Base-by-base conservation (phyloP, 352 stramenopile species). In the Pythium pyrilobum region DNA sequence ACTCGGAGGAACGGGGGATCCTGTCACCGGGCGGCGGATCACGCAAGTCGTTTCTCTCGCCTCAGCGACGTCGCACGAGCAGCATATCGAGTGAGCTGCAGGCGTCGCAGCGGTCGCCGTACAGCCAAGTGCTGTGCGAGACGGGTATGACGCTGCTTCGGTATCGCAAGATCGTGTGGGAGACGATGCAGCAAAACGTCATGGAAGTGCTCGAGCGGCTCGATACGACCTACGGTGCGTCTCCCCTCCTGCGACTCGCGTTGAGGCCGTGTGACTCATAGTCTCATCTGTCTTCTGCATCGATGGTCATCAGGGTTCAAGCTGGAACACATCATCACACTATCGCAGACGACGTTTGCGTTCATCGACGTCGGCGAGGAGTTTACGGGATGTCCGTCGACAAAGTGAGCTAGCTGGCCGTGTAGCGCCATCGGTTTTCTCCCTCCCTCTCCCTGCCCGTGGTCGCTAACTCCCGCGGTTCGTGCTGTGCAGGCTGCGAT, bases 281-380 rank as follows among this genome's bases (percentile, higher is more conserved):
- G 10, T 1, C 28, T 15, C 0, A 13, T 21, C 5, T 32, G 6
- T 20, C n/a, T n/a, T 3, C 25, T 10, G 16, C 9, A 6, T 7
- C 13, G 5, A 27, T 23, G 37, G 18, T 9, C 18, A 6, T 10
- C 54, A 93, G 79, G 76, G 6, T 83, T 92, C 62, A 92, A 96
- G 50, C 77, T 95, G 56, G 87, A 96, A 52, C 85, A 96, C 36
- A 79, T 97, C 16, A 89, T 95, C 39, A 72, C 67, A 7, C 65
- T 97, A 37, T 82, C 86, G 33, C 75, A 88, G 41, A 71, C 76
- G 4, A 92, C 86, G 5, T 75, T 72, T 28, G 75, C 68, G 27
- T 87, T 96, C 47, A 78, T 87, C 32, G 74, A 89, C 43, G 76
- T 96, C 20, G 88, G 87, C 1, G 79, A 95, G 44, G 85, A 96